Evolutionary conservation across 1,139 yeast species (phyloP), one percentile per base, ranked within the genome.

Genomic region (Taphrina wiesneri): DNA sequence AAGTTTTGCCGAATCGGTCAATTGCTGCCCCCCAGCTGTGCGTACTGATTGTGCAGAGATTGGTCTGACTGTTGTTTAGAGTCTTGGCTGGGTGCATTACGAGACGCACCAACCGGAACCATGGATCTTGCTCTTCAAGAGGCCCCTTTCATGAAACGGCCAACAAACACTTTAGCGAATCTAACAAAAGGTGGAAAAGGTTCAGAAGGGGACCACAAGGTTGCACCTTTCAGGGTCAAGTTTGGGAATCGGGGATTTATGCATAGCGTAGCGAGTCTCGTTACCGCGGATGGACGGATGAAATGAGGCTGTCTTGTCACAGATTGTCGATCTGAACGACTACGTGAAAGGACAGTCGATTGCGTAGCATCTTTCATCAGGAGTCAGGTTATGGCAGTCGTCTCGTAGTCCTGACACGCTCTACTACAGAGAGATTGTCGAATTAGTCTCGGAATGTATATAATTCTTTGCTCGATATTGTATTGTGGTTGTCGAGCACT

Each of bases 31-130:
- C 43, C 17, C 43, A n/a, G 19, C 43, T 39, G 6, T 3, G 21
- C 17, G 51, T 23, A 19, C 9, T 17, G 30, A 21, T 25, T 2
- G 9, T 23, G 30, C n/a, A 9, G 30, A 23, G 51, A 11, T 11
- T 45, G 51, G 26, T 30, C 61, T 61, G 46, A 61, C 61, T 51
- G 39, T 6, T 36, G 6, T 25, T 19, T 63, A 67, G 68, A 89
- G 96, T 56, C 81, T 95, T 69, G 99, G 99, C 0, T 95, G 99
- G 99, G 95, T 84, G 63, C 99, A 95, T 77, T 95, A 93, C 75
- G 99, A 93, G 74, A 92, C 97, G 63, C 99, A 95, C 77, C 88
- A 97, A 0, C 99, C 99, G 41, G 99, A 95, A 76, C 99, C 99
- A 30, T 99, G 95, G 75, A 93, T 95, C 69, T 80, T 95, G 70